Evolutionary conservation across 495 filamentous ascomycete species (phyloP).

Genomic region (Tuber microsphaerosporum): DNA sequence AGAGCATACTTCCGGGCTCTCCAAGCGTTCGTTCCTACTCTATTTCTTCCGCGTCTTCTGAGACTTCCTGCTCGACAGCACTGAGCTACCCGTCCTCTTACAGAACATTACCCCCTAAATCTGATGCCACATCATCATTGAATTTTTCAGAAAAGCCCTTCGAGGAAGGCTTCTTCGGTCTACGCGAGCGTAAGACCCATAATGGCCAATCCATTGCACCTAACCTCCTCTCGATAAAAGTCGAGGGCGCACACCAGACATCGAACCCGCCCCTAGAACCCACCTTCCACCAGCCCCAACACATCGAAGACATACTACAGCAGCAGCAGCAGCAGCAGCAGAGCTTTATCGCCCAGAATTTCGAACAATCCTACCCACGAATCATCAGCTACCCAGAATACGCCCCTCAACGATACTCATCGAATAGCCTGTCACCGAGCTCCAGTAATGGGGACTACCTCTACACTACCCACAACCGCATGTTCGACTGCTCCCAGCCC

Average conservation of each 20-base stretch:
- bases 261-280: slow-evolving; percentile 7
- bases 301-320: slow-evolving; percentile 17
- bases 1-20: slow-evolving; percentile 26
- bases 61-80: slow-evolving; percentile 20
- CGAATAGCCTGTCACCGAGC: background rate
- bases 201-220: slow-evolving; percentile 31
- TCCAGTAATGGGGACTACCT: slow-evolving; percentile 6
- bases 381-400: background rate
- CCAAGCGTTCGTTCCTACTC: slow-evolving; percentile 22
- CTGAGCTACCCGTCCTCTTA: slow-evolving; percentile 17
- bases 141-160: slow-evolving; percentile 17
- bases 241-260: background rate
- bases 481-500: slow-evolving; percentile 19
- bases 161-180: slow-evolving; percentile 14
- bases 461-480: slow-evolving; percentile 17
- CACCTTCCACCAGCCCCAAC: background rate
- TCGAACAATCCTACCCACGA: slow-evolving; percentile 19
- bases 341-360: slow-evolving; percentile 22
- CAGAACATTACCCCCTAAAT: slow-evolving; percentile 18
- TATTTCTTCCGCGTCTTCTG: slow-evolving; percentile 24
- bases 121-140: slow-evolving; percentile 9
- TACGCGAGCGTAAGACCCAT: slow-evolving; percentile 13
- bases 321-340: slow-evolving; percentile 8
- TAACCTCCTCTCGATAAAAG: slow-evolving; percentile 24
- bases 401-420: background rate